Percentiles rank a stretch among this genome's conserved stretches.
These are phyloP conservation scores for Diplodia intermedia DNA, from an alignment of 2,329 filamentous ascomycete genomes.

Conservation along the genomic window DNA sequence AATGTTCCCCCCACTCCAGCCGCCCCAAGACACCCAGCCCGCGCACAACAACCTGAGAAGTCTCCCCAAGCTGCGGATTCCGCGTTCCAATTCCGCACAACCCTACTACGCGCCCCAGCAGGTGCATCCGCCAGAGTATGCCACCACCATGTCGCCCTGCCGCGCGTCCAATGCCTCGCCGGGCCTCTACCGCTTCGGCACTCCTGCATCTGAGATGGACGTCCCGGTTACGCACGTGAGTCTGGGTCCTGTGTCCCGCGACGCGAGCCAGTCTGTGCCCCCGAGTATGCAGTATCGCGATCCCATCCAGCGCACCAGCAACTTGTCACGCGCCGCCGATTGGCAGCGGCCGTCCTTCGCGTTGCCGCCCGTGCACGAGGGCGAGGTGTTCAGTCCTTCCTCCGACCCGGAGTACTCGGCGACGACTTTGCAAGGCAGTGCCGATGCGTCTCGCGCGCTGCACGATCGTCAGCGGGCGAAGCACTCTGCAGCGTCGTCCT, in stretches of 20 bases:
- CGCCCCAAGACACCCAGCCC: slow-evolving; percentile 42
- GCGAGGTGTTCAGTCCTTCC: slow-evolving; percentile 56
- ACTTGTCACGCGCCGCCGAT: slow-evolving; percentile 50
- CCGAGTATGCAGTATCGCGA: slow-evolving; percentile 85
- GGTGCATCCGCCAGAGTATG: slow-evolving; percentile 37
- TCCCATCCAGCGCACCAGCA: slow-evolving; percentile 55
- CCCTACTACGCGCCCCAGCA: slow-evolving; percentile 37
- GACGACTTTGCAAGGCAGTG: slow-evolving; percentile 36
- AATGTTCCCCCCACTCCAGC: slow-evolving; percentile 51
- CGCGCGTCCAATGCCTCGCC: slow-evolving; percentile 58
- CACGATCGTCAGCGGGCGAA: slow-evolving; percentile 29
- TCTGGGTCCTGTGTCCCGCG: slow-evolving; percentile 74
- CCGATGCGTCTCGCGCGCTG: slow-evolving; percentile 18
- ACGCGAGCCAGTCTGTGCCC: slow-evolving; percentile 87
- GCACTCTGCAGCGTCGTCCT: slow-evolving; percentile 10
- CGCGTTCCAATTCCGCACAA: slow-evolving; percentile 50
- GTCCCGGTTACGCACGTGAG: slow-evolving; percentile 77
- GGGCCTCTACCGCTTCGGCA: slow-evolving; percentile 77
- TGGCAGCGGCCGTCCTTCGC: slow-evolving; percentile 71
- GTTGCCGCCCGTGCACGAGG: slow-evolving; percentile 74
- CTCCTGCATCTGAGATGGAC: slow-evolving; percentile 89
- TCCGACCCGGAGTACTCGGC: slow-evolving; percentile 37
- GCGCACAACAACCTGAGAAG: slow-evolving; percentile 59
- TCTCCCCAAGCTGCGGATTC: slow-evolving; percentile 65
- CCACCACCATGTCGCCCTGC: slow-evolving; percentile 51